A percentile compares a stretch with the other conserved stretches of the same genome.
Conservation (phyloP, 768 basidiomycete species). For the Phaffia australis region DNA sequence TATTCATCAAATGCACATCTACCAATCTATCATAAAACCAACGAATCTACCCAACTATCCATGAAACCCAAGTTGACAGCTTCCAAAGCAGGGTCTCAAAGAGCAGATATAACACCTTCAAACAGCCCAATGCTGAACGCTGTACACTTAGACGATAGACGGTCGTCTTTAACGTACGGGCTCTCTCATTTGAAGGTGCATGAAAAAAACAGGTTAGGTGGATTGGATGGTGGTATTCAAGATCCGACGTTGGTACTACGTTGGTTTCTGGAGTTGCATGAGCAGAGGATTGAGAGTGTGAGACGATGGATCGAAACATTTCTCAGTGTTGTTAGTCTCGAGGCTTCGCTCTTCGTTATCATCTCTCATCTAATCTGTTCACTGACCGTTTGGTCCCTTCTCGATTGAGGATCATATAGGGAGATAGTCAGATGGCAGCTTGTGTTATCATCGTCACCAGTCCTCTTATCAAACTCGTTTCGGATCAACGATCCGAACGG, state of each 20-base stretch:
- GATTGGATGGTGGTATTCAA: neutral
- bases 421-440: conserved; percentile 20
- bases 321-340: conserved; percentile 9
- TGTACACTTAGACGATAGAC: neutral
- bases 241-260: neutral
- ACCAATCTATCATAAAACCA: too few species aligned
- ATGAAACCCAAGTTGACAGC: too few species aligned
- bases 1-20: too few species aligned
- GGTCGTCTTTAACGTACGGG: neutral
- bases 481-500: neutral
- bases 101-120: neutral
- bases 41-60: too few species aligned
- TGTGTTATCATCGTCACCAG: conserved; percentile 13
- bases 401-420: neutral
- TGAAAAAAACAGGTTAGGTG: neutral
- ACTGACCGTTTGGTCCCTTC: neutral
- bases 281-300: conserved; percentile 5
- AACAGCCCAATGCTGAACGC: conserved; percentile 1
- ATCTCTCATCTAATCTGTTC: neutral
- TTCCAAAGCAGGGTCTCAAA: too few species aligned
- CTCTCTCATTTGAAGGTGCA: neutral
- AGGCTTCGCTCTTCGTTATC: neutral
- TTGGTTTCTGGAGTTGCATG: conserved; percentile 2
- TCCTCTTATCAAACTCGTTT: conserved; percentile 4
- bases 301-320: conserved; percentile 6